Base-by-base conservation (phyloP, 371 early-diverging fungal species). In the Apophysomyces trapeziformis region DNA sequence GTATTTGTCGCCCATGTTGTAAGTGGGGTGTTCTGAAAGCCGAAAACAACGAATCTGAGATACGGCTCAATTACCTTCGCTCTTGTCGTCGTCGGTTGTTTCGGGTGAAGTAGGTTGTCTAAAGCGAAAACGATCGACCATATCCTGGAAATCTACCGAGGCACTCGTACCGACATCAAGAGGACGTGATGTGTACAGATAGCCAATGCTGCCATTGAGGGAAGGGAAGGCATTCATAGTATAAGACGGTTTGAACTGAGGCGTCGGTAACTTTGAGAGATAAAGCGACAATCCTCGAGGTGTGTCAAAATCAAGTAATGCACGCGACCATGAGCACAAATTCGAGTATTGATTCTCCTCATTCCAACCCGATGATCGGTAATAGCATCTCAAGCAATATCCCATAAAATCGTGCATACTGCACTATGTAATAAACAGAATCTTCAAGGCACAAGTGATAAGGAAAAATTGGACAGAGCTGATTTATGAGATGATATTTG, bases 371-470 rank as follows among this genome's bases (percentile, higher is more conserved):
- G 88, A 86, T 7, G 86, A 76, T n/a, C 84, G 85, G 74, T 92
- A 92, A 72, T 92, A 93, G 68, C 87, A 80, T 66, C 90, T 85
- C 14, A 92, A 78, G 67, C 92, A 90, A 72, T 91, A 91, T 74
- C 91, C 91, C 87, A 95, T 90, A 80, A 88, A 93, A 70, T 93
- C 93, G 64, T 91, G 86, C 88, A 94, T 91, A 26, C 60, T 77
- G 21, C 21, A 66, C 13, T 37, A 11, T 43, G 39, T 21, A 38
- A 35, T 26, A 62, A 37, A 62, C 43, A 38, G 47, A 35, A 38
- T 16, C n/a, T 38, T 14, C n/a, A 61, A 45, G 11, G 46, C 9
- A 32, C n/a, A 61, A 35, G 9, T n/a, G 56, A 56, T n/a, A 35
- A 56, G 32, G 32, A 1, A 26, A 26, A 26, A 3, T 26, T 26